Evolutionary conservation across 2,329 filamentous ascomycete species (phyloP), one percentile per base, ranked within the genome.

Genomic region (Dendrostoma leiphaemia): DNA sequence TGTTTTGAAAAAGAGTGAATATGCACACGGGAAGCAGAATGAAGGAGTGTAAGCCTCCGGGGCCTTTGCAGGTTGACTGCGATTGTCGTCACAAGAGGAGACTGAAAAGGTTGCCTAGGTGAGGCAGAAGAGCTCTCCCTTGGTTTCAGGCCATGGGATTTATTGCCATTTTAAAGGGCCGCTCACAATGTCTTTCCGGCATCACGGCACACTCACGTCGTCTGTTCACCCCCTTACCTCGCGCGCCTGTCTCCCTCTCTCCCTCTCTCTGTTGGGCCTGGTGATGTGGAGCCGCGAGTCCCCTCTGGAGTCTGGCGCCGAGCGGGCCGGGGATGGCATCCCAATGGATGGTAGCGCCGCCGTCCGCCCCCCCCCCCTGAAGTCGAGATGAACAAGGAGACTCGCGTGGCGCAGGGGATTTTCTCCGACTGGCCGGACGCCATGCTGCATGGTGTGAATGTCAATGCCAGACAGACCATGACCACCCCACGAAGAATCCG

Each of bases 1-100:
- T 38, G 2, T 38, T n/a, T 41, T 55, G 44, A 35, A 17, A 38
- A 6, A 21, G 47, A 41, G 17, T 41, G 17, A 12, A 29, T 21
- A 23, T 40, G 17, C 38, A 8, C 6, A 32, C 43, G 17, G 43
- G 31, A n/a, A 45, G 15, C 13, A 43, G n/a, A 43, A 31, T 4
- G 47, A 49, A 49, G 24, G 46, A 48, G 23, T 38, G 46, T 48
- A 23, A 48, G 47, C 47, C 47, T 38, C 47, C 35, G 31, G 47
- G 47, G 47, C 47, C 15, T 8, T 3, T 23, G n/a, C 17, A 40
- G 19, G 26, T 13, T 40, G 26, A 24, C 15, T 26, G 32, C 45
- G 31, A 35, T 26, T 19, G 19, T 19, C n/a, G 37, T 19, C 12
- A 35, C 17, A 15, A 21, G 44, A 24, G 13, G 13, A 26, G 15